A percentile compares a stretch with the other conserved stretches of the same genome.
phyloP scores from a whole-genome alignment of 768 basidiomycete species.

The Mycena polygramma region DNA sequence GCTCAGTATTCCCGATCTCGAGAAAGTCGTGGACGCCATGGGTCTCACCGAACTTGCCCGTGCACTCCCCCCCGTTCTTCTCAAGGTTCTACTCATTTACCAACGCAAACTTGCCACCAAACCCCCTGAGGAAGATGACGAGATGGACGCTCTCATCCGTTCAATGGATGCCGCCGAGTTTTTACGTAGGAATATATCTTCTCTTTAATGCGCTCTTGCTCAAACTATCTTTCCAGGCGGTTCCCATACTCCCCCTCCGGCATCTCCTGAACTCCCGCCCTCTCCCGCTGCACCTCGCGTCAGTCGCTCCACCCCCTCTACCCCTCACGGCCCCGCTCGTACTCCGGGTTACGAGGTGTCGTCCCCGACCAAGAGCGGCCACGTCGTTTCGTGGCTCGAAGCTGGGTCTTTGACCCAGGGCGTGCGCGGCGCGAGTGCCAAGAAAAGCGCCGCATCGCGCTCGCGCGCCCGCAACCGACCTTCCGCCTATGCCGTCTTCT shows the following conservation, averaged over 20 bases:
- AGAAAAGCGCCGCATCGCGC: too few relatives aligned
- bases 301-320: background rate
- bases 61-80: background rate
- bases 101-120: background rate
- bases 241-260: background rate
- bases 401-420: background rate
- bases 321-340: background rate
- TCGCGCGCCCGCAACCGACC: too few relatives aligned
- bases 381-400: background rate
- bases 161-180: too few relatives aligned
- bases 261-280: background rate
- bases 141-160: background rate
- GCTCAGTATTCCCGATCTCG: background rate
- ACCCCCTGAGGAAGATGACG: background rate
- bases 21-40: background rate
- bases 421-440: background rate
- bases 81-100: background rate
- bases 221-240: too few relatives aligned
- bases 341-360: background rate
- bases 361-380: background rate
- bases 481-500: conserved; percentile 2
- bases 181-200: too few relatives aligned
- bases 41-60: background rate
- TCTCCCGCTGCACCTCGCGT: background rate
- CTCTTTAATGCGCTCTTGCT: too few relatives aligned